Evolutionary conservation across 1,139 yeast genomes (phyloP).

Genomic region (Yamadazyma blattariae): DNA sequence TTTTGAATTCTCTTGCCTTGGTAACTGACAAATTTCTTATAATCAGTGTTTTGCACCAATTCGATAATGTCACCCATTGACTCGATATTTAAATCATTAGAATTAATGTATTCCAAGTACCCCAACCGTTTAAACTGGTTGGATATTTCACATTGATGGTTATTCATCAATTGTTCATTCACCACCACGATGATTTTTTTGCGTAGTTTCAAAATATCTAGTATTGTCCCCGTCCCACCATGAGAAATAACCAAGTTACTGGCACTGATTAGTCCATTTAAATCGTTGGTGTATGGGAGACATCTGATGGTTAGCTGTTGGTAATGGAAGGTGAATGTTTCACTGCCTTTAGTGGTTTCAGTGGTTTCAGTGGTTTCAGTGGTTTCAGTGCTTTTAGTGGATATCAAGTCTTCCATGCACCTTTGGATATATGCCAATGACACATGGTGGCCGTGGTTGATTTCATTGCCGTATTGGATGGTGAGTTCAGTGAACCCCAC

Average conservation of each 20-base stretch:
- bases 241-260: constrained; percentile 74
- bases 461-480: constrained; percentile 66
- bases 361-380: too few species aligned
- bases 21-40: too few species aligned
- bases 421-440: constrained; percentile 24
- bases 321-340: too few species aligned
- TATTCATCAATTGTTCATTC: constrained; percentile 72
- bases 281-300: constrained; percentile 50
- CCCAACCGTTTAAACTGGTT: constrained; percentile 12
- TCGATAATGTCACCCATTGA: neutral
- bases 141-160: constrained; percentile 85
- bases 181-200: constrained; percentile 68
- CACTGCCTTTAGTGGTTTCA: too few species aligned
- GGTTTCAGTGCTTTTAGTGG: too few species aligned
- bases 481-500: constrained; percentile 4
- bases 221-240: constrained; percentile 91
- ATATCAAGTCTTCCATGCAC: too few species aligned
- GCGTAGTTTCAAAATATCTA: constrained; percentile 62
- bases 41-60: too few species aligned
- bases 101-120: constrained; percentile 6
- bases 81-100: neutral
- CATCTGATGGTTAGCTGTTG: too few species aligned
- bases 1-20: neutral
- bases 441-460: constrained; percentile 17
- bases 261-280: constrained; percentile 8